Evolutionary conservation across 345 rosid genomes (phyloP).

Genomic region (Populus davidiana): DNA sequence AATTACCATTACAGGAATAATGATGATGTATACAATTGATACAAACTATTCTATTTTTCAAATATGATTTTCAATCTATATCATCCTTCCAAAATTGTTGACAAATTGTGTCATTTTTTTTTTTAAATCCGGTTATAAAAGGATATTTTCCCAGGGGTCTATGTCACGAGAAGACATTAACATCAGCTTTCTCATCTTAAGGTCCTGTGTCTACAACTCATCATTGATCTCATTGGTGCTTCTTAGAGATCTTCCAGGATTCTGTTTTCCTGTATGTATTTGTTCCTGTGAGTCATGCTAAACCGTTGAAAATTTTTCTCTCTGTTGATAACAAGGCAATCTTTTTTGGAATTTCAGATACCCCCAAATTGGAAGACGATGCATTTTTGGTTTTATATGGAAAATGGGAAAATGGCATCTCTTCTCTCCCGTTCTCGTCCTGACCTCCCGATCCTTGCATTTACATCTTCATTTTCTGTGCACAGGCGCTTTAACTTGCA

Average conservation of each 20-base stretch:
- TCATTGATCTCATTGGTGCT: neutral
- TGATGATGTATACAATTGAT: too few species aligned
- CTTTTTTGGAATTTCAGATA: slow-evolving; percentile 49
- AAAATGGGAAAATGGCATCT: slow-evolving; percentile 88
- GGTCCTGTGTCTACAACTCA: neutral
- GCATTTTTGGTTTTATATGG: slow-evolving; percentile 86
- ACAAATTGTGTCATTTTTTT: too few species aligned
- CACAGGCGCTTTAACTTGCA: slow-evolving; percentile 83
- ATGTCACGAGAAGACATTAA: neutral
- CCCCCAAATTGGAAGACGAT: slow-evolving; percentile 71
- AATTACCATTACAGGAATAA: too few species aligned
- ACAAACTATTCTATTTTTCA: too few species aligned
- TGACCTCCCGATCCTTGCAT: slow-evolving; percentile 93
- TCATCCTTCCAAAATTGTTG: too few species aligned
- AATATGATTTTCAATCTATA: too few species aligned
- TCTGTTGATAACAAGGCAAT: neutral
- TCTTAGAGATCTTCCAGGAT: too few species aligned
- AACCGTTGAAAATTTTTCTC: too few species aligned
- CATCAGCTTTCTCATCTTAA: neutral
- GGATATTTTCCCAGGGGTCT: neutral
- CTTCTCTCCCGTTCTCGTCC: slow-evolving; percentile 85
- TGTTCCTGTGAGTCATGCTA: too few species aligned
- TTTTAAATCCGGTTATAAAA: too few species aligned
- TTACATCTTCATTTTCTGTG: slow-evolving; percentile 68
- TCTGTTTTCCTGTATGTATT: too few species aligned